phyloP scores from a whole-genome alignment of 2,329 filamentous ascomycete genomes.

The Fusarium sp. region DNA sequence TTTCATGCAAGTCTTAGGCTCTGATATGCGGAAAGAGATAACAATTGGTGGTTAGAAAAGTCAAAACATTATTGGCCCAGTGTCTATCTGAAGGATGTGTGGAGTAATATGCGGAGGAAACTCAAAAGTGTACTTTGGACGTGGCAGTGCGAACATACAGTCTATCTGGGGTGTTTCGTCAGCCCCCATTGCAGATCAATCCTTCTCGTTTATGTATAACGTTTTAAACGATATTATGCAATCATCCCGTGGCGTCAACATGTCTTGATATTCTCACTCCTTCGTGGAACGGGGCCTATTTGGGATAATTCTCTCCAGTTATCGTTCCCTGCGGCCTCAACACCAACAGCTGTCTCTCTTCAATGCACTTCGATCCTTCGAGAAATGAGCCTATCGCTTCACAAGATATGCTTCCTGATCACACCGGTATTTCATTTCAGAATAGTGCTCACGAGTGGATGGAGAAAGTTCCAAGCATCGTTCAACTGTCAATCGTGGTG shows the following conservation, averaged over 20 bases:
- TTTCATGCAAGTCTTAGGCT: too few species aligned
- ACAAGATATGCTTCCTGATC: not conserved
- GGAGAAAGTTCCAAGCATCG: not conserved
- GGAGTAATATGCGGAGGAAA: too few species aligned
- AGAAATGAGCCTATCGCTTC: not conserved
- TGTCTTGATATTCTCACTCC: not conserved
- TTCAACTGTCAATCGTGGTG: not conserved
- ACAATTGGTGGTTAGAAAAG: too few species aligned
- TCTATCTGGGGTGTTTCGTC: too few species aligned
- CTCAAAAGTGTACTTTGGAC: too few species aligned
- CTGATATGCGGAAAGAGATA: too few species aligned
- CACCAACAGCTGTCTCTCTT: not conserved
- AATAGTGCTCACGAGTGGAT: not conserved
- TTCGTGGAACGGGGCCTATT: not conserved
- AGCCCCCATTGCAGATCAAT: not conserved
- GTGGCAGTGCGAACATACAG: too few species aligned
- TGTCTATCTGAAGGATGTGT: too few species aligned
- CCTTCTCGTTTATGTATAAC: not conserved
- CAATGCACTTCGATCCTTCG: not conserved
- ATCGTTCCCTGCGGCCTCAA: not conserved
- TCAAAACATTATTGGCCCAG: too few species aligned
- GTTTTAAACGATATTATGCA: not conserved
- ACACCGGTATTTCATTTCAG: not conserved
- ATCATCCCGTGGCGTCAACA: not conserved
- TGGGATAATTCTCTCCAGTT: not conserved